Conservation (phyloP, 192 early-diverging fungal species). For the Linnemannia schmuckeri region DNA sequence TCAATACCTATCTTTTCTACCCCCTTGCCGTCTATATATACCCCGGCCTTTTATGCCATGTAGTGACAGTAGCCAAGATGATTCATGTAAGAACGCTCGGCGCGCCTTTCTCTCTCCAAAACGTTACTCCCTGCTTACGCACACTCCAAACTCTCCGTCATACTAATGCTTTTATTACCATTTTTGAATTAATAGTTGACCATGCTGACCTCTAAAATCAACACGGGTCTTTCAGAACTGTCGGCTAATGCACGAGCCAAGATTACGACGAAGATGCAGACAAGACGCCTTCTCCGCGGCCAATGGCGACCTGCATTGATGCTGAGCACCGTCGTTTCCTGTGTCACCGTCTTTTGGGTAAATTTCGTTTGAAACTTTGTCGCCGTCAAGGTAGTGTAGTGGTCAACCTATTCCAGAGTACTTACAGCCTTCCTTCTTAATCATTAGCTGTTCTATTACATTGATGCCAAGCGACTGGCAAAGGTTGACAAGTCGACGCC, state of each 20-base stretch:
- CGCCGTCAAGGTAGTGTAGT: background rate
- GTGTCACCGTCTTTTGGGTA: slow-evolving; percentile 47
- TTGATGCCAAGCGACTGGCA: slow-evolving; percentile 24
- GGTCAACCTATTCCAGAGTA: background rate
- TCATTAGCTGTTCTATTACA: slow-evolving; percentile 46
- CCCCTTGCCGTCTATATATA: slow-evolving; percentile 50
- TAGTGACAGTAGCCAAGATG: slow-evolving; percentile 40
- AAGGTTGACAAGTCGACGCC: background rate
- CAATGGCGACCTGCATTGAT: slow-evolving; percentile 55
- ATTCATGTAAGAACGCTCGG: slow-evolving; percentile 23
- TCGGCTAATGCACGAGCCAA: slow-evolving; percentile 22
- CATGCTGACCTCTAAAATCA: slow-evolving; percentile 30
- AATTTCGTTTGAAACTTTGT: background rate
- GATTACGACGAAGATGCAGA: slow-evolving; percentile 40
- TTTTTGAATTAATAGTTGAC: slow-evolving; percentile 8
- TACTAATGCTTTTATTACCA: background rate
- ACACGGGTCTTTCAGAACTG: slow-evolving; percentile 36
- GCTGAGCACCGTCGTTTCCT: slow-evolving; percentile 25
- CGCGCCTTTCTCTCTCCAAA: background rate
- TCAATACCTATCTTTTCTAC: slow-evolving; percentile 52
- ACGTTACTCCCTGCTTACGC: background rate
- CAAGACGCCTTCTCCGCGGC: slow-evolving; percentile 45
- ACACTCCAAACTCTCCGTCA: background rate
- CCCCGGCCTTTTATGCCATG: slow-evolving; percentile 35
- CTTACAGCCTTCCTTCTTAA: background rate